Base-by-base conservation (phyloP, 2,329 filamentous ascomycete species). In the Penicillium hesseltinei region DNA sequence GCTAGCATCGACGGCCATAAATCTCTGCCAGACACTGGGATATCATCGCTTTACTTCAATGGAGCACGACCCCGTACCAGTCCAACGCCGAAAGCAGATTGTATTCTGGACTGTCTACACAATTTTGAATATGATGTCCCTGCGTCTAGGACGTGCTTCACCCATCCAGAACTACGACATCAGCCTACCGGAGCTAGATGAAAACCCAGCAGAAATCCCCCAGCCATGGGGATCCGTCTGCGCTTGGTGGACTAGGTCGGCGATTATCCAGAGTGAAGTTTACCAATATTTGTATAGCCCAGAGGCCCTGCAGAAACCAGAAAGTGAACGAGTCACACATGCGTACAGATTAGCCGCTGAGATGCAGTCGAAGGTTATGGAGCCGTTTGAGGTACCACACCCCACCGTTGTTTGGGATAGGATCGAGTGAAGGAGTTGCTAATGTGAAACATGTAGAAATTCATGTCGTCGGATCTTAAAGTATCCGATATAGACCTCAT, bases 71-170 rank as follows among this genome's bases (percentile, higher is more conserved):
- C 57, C 58, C 29, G 10, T 49, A 21, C 25, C 49, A 43, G 44
- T 64, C n/a, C 65, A 76, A 76, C 62, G 73, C 68, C 47, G 51
- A 25, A 70, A 68, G 33, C 61, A 69, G 1, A 62, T 76, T 1
- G 65, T 86, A 9, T 87, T 87, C 64, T 87, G 84, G 84, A 79
- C 77, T 38, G 71, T 82, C 1, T 88, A 87, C 65, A 78, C 81
- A 8, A 73, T 86, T 13, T 83, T 88, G 62, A 85, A 83, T 58
- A 79, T 79, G 2, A 73, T 88, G 11, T 80, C 83, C 0, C 74
- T 89, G 40, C 78, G 84, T 2, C 74, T 88, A 2, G 86, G 86
- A 0, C 80, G 85, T 15, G 78, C 83, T 0, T 79, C 84, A 0
- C 75, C 79, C 7, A 81, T 88, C 35, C 82, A 83, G 47, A 84